These are phyloP conservation scores for Aspergillus texensis DNA, from an alignment of 2,329 filamentous ascomycete genomes.

Conservation along the genomic window DNA sequence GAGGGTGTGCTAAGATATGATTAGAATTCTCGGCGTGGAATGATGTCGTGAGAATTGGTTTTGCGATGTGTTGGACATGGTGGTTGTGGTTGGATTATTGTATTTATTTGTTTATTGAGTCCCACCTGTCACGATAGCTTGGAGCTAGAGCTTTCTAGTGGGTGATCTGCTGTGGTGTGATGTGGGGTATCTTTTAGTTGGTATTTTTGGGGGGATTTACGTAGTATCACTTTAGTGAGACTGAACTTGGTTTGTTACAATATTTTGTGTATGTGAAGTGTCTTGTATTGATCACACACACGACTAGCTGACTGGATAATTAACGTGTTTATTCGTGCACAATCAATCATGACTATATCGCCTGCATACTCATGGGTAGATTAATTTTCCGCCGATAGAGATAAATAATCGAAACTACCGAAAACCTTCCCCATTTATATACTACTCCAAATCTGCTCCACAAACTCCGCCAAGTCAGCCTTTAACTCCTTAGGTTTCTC, in stretches of 20 bases:
- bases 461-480: constrained; percentile 44
- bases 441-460: constrained; percentile 31
- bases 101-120: background rate
- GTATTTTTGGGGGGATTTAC: too few relatives aligned
- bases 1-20: background rate
- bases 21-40: background rate
- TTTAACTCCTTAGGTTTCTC: constrained; percentile 49
- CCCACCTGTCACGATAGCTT: background rate
- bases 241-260: too few relatives aligned
- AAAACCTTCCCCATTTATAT: background rate
- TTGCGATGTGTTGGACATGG: background rate
- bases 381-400: too few relatives aligned
- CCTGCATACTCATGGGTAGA: too few relatives aligned
- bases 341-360: too few relatives aligned
- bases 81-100: too few relatives aligned
- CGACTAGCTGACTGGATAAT: too few relatives aligned
- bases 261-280: too few relatives aligned
- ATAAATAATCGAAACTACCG: too few relatives aligned
- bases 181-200: background rate
- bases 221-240: too few relatives aligned
- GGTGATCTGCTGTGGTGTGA: background rate
- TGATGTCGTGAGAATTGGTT: background rate
- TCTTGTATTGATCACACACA: too few relatives aligned
- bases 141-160: background rate
- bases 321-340: too few relatives aligned